Evolutionary conservation across 306 rosid species (phyloP), one percentile per base, ranked within the genome.

Genomic region (Carpinus fangiana): DNA sequence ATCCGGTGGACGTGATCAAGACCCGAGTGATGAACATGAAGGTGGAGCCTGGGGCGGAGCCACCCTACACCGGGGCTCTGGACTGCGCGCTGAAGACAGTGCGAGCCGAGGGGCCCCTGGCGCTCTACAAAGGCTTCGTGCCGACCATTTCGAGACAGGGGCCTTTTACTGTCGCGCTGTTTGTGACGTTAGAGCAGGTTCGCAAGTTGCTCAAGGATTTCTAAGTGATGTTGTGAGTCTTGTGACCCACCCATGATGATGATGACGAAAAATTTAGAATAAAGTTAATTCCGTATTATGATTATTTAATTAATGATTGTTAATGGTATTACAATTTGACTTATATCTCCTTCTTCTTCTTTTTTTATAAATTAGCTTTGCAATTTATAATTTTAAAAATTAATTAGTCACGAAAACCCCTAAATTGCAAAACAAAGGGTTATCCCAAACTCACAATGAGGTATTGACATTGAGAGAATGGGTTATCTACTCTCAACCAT

Each of bases 131-230:
- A 38, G 97, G 97, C 0, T 92, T 92, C 14, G 59, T 92, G 0
- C 97, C 97, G 3, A 92, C 97, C 18, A 92, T 92, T 75, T 92
- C 94, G 0, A 84, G 97, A 82, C 97, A 92, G 77, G 97, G 97
- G 4, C 94, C 97, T 12, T 92, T 92, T 73, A 92, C 97, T 0
- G 88, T 92, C 23, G 94, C 90, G 17, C 88, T 92, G 71, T 92
- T 92, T 64, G 97, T 92, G 45, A 92, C 97, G 10, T 76, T 92
- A 23, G 97, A 92, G 31, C 97, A 92, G 75, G 93, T 92, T 59
- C 88, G 97, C 18, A 90, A 90, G 82, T 46, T 92, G 90, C 59
- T 92, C 47, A 90, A 87, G 74, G 97, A 92, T 83, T 92, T 88
- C 86, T 92, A 84, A 87, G 46, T 18, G 12, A 18, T 67, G 64